phyloP scores from a whole-genome alignment of 805 yeast species.

The Saccharomycopsis schoenii region DNA sequence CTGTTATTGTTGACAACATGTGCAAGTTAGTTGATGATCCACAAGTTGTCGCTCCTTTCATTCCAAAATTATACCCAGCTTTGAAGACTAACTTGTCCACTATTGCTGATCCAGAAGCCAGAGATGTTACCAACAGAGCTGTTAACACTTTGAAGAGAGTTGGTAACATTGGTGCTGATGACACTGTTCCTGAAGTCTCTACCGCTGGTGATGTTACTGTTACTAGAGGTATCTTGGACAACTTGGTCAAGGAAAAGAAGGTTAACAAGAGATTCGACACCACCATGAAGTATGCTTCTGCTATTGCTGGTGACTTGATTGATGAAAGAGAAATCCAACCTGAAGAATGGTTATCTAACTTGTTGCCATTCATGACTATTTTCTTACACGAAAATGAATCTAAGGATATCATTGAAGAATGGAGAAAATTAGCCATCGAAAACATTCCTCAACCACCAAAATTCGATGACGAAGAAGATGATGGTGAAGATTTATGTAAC shows the following conservation, averaged over 20 bases:
- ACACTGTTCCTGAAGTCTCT: slow-evolving; percentile 90
- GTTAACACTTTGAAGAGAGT: slow-evolving; percentile 96
- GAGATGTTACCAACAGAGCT: slow-evolving; percentile 96
- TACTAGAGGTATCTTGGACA: slow-evolving; percentile 72
- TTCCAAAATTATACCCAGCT: slow-evolving; percentile 91
- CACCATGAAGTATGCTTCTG: slow-evolving; percentile 77
- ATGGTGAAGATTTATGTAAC: slow-evolving; percentile 99
- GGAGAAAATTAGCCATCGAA: slow-evolving; percentile 93
- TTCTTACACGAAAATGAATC: slow-evolving; percentile 92
- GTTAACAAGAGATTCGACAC: slow-evolving; percentile 60
- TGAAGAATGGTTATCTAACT: slow-evolving; percentile 78
- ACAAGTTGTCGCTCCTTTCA: slow-evolving; percentile 99
- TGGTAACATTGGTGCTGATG: slow-evolving; percentile 90
- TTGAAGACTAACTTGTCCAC: slow-evolving; percentile 86
- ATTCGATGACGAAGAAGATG: slow-evolving; percentile 95
- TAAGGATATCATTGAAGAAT: slow-evolving; percentile 82
- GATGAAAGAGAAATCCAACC: slow-evolving; percentile 96
- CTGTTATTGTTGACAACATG: slow-evolving; percentile 99
- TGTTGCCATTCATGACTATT: slow-evolving; percentile 91
- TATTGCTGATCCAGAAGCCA: slow-evolving; percentile 99
- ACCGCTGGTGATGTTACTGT: slow-evolving; percentile 96
- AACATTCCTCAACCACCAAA: slow-evolving; percentile 95
- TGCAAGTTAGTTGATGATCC: slow-evolving; percentile 99
- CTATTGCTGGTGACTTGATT: slow-evolving; percentile 97
- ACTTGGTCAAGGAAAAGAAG: slow-evolving; percentile 58